These are phyloP conservation scores for Recurvomyces mirabilis DNA, from an alignment of 495 filamentous ascomycete species.

Conservation along the genomic window DNA sequence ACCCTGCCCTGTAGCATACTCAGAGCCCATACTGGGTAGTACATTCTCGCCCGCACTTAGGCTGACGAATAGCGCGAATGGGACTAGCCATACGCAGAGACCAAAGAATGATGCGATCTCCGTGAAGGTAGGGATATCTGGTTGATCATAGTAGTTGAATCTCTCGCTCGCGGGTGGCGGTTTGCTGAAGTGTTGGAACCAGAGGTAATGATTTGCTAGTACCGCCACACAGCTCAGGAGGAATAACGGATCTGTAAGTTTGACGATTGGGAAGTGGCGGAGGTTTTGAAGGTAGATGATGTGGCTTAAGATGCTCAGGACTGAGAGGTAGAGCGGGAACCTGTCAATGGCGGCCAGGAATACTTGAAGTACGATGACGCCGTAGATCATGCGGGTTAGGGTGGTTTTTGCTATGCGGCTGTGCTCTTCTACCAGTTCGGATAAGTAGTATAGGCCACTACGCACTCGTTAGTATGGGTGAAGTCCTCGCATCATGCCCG, in stretches of 20 bases:
- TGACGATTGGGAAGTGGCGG: constrained; percentile 77
- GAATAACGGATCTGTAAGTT: constrained; percentile 80
- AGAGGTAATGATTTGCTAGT: constrained; percentile 85
- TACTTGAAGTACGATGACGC: constrained; percentile 61
- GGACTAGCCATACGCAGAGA: constrained; percentile 90
- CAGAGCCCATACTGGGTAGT: constrained; percentile 69
- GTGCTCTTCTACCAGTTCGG: constrained; percentile 94
- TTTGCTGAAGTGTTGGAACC: constrained; percentile 84
- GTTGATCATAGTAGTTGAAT: constrained; percentile 15
- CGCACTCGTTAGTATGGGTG: too few species aligned
- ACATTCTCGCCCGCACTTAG: constrained; percentile 90
- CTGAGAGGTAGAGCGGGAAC: constrained; percentile 63
- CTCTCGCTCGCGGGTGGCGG: constrained; percentile 15
- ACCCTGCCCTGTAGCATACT: constrained; percentile 50
- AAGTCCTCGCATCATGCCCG: too few species aligned
- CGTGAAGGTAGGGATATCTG: constrained; percentile 64
- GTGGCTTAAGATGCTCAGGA: constrained; percentile 72
- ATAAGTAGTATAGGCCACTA: constrained; percentile 95
- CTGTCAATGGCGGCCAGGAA: constrained; percentile 70
- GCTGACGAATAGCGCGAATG: constrained; percentile 89
- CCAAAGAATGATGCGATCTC: constrained; percentile 96
- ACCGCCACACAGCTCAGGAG: constrained; percentile 75
- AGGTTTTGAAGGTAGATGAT: constrained; percentile 83
- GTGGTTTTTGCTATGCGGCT: constrained; percentile 82
- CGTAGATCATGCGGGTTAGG: constrained; percentile 74